Conservation (phyloP, 2,329 filamentous ascomycete genomes). For the Sporothrix sp. region DNA sequence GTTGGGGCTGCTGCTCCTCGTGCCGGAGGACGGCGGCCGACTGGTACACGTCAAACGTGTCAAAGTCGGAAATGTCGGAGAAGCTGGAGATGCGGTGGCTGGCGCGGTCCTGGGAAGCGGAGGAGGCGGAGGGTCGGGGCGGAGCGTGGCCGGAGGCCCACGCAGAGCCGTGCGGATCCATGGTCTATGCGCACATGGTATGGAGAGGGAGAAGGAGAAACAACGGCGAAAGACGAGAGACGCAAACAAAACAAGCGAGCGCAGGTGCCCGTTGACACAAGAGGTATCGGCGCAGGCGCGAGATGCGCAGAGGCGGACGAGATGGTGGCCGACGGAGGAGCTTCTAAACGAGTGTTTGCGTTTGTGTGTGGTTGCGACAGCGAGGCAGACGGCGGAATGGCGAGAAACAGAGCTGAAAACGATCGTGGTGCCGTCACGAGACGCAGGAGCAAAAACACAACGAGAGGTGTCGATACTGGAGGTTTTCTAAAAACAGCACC, state of each 20-base stretch:
- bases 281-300: too few species aligned
- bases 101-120: background rate
- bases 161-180: constrained; percentile 13
- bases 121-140: background rate
- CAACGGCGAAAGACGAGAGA: background rate
- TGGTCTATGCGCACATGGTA: constrained; percentile 9
- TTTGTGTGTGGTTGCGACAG: too few species aligned
- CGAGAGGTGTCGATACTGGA: too few species aligned
- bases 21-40: constrained; percentile 15
- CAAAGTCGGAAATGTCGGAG: constrained; percentile 24
- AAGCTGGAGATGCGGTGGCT: constrained; percentile 22
- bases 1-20: background rate
- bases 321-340: too few species aligned
- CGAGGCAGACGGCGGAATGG: too few species aligned
- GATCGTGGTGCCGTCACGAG: background rate
- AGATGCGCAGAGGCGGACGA: too few species aligned
- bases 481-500: constrained; percentile 4
- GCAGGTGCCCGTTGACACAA: too few species aligned
- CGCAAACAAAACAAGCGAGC: background rate
- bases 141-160: constrained; percentile 7
- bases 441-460: background rate
- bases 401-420: background rate
- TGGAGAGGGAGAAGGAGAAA: background rate
- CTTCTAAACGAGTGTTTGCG: too few species aligned
- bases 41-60: constrained; percentile 42